Percentiles rank a stretch among this genome's conserved stretches.
These are phyloP conservation scores for Ehretia macrophylla DNA, from an alignment of 257 asterid species.

Conservation along the genomic window DNA sequence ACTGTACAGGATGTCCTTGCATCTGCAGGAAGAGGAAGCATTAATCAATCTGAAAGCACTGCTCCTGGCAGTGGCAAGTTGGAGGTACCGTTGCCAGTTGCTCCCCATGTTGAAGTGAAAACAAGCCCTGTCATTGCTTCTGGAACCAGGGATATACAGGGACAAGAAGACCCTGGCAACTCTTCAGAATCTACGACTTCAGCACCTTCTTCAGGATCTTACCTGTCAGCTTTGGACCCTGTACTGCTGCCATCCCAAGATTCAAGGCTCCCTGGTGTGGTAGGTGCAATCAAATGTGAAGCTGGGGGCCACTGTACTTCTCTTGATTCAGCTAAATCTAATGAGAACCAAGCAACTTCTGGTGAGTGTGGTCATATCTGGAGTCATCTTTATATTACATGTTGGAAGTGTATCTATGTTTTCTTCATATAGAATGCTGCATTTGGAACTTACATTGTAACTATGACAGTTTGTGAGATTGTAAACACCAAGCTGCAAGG, in stretches of 20 bases:
- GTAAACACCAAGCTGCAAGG: conserved; percentile 36
- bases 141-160: conserved; percentile 10
- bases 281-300: conserved; percentile 19
- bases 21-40: conserved; percentile 4
- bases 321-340: conserved; percentile 9
- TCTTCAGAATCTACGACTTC: conserved; percentile 6
- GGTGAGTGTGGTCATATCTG: too few relatives aligned
- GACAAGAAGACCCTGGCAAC: conserved; percentile 9
- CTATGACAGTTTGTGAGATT: conserved; percentile 38
- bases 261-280: conserved; percentile 17
- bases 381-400: too few relatives aligned
- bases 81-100: conserved; percentile 25
- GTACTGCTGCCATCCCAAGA: conserved; percentile 20
- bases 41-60: too few relatives aligned
- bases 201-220: conserved; percentile 14
- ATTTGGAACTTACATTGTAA: conserved; percentile 11
- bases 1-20: conserved; percentile 25
- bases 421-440: too few relatives aligned
- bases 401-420: neutral
- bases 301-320: conserved; percentile 6
- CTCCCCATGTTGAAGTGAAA: conserved; percentile 24
- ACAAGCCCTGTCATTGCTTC: conserved; percentile 9
- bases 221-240: conserved; percentile 22
- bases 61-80: conserved; percentile 24
- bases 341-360: conserved; percentile 16